A percentile compares a stretch with the other conserved stretches of the same genome.
phyloP scores from a whole-genome alignment of 441 rosid genomes.

The Gossypium gossypioides region DNA sequence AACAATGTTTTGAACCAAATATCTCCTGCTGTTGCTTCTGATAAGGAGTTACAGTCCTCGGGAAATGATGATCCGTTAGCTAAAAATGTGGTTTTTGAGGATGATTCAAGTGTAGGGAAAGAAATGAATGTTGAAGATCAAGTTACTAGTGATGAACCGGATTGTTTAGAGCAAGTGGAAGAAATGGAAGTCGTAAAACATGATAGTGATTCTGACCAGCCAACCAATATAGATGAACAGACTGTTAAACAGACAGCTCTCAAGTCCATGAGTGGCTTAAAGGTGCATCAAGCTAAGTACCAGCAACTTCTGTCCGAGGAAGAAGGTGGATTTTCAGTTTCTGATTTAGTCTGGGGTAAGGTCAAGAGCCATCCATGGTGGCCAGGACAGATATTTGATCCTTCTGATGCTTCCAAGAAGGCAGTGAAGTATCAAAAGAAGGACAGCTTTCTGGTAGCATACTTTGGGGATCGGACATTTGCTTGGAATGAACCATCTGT shows the following conservation, averaged over 20 bases:
- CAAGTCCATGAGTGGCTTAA: constrained; percentile 15
- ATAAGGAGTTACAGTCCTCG: not conserved
- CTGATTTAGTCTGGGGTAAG: constrained; percentile 45
- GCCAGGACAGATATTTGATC: constrained; percentile 47
- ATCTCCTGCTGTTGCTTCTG: not conserved
- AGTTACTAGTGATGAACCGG: constrained; percentile 27
- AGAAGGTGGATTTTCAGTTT: constrained; percentile 29
- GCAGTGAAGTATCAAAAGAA: constrained; percentile 34
- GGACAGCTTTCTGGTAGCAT: constrained; percentile 39
- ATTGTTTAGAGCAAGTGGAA: constrained; percentile 20
- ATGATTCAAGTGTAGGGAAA: constrained; percentile 22
- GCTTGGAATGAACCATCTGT: constrained; percentile 40
- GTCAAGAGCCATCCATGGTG: constrained; percentile 51
- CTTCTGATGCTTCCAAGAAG: constrained; percentile 38
- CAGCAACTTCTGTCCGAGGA: constrained; percentile 28
- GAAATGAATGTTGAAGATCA: constrained; percentile 29
- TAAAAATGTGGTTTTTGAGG: constrained; percentile 18
- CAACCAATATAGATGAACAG: constrained; percentile 18
- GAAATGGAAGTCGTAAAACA: constrained; percentile 36
- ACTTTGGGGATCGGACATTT: constrained; percentile 44
- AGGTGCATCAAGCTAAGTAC: constrained; percentile 31
- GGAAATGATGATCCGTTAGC: constrained; percentile 16
- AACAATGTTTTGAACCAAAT: not conserved
- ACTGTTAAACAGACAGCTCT: constrained; percentile 15
- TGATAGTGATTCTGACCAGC: constrained; percentile 21